phyloP scores from a whole-genome alignment of 1,284 basidiomycete species.

The Rhizoctonia solani region DNA sequence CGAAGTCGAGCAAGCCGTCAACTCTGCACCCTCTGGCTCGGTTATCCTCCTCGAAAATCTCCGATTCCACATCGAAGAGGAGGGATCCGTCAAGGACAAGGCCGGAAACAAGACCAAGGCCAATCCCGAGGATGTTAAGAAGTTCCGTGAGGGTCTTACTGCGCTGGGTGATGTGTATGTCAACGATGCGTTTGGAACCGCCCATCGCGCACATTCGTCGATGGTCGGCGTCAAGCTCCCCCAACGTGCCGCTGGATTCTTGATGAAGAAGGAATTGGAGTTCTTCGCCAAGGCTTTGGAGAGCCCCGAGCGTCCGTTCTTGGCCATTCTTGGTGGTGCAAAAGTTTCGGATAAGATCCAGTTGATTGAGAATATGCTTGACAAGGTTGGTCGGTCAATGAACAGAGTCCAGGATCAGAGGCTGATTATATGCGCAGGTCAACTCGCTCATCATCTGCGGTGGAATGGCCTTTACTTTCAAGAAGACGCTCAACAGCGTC shows the following conservation, averaged over 20 bases:
- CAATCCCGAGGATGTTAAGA: conserved; percentile 76
- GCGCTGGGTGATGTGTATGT: conserved; percentile 95
- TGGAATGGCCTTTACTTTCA: conserved; percentile 99
- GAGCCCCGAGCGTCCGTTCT: conserved; percentile 92
- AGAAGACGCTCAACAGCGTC: conserved; percentile 88
- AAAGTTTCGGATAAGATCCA: conserved; percentile 99
- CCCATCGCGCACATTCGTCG: conserved; percentile 96
- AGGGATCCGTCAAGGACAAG: conserved; percentile 92
- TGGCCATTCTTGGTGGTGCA: conserved; percentile 97
- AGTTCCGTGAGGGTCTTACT: conserved; percentile 88
- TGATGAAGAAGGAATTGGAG: conserved; percentile 99
- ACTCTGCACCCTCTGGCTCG: conserved; percentile 71
- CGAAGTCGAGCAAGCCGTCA: conserved; percentile 80
- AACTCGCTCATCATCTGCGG: conserved; percentile 96
- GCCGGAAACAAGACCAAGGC: conserved; percentile 94
- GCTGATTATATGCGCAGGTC: conserved; percentile 58
- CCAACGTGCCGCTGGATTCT: conserved; percentile 93
- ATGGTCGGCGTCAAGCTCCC: conserved; percentile 96
- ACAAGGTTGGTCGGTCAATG: conserved; percentile 67
- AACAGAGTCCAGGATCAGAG: not conserved
- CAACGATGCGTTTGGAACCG: conserved; percentile 99
- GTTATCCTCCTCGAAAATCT: conserved; percentile 96
- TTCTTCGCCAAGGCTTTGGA: conserved; percentile 99
- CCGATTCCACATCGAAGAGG: conserved; percentile 98
- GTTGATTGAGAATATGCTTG: conserved; percentile 98